phyloP scores from a whole-genome alignment of 2,329 filamentous ascomycete genomes.

The Simplicillium sp. region DNA sequence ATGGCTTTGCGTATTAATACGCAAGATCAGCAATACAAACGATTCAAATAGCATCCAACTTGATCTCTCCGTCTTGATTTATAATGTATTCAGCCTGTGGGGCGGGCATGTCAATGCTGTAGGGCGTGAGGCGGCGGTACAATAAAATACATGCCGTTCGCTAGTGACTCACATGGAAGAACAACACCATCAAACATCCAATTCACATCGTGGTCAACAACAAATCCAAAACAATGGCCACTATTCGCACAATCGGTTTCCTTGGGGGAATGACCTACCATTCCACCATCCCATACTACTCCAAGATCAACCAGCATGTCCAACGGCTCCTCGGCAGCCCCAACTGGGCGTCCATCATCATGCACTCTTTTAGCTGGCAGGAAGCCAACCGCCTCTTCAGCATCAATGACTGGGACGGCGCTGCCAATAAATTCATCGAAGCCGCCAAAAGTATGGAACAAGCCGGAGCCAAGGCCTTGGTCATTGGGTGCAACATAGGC shows the following conservation, averaged over 20 bases:
- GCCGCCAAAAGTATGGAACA: constrained; percentile 12
- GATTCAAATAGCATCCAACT: too few relatives aligned
- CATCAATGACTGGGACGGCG: constrained; percentile 31
- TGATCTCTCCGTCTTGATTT: too few relatives aligned
- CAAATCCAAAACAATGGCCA: neutral
- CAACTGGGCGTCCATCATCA: constrained; percentile 7
- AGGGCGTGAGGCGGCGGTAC: too few relatives aligned
- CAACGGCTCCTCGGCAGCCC: constrained; percentile 6
- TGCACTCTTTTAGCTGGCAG: constrained; percentile 12
- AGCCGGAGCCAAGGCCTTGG: constrained; percentile 10
- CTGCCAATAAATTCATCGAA: constrained; percentile 27
- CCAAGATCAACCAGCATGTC: constrained; percentile 9
- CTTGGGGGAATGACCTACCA: constrained; percentile 12
- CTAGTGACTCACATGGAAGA: too few relatives aligned
- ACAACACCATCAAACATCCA: too few relatives aligned
- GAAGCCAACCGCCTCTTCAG: constrained; percentile 23
- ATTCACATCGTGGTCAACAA: neutral
- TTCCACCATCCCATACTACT: constrained; percentile 12
- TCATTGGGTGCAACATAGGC: constrained; percentile 11
- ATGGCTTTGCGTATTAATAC: too few relatives aligned
- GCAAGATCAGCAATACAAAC: too few relatives aligned
- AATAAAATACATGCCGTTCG: too few relatives aligned
- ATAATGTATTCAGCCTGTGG: too few relatives aligned
- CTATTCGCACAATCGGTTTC: constrained; percentile 8
- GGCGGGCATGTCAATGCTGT: too few relatives aligned